Percentiles rank a stretch among this genome's conserved stretches.
Conservation (phyloP, 805 yeast species). For the Candida boleticola region DNA sequence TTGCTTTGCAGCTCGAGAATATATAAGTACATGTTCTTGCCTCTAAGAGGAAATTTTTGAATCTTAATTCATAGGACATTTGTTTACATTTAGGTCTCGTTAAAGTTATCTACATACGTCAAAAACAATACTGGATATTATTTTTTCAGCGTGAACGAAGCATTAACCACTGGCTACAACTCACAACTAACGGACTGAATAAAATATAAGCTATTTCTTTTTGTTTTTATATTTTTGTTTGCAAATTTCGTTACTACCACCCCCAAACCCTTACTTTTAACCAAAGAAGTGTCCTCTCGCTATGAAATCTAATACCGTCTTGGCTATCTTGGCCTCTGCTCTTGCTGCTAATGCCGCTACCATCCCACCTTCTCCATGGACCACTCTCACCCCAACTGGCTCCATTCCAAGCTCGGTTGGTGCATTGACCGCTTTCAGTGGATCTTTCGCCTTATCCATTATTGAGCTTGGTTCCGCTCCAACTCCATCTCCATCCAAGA, state of each 20-base stretch:
- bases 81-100: too few species aligned
- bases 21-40: background rate
- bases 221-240: background rate
- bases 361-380: constrained; percentile 26
- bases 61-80: background rate
- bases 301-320: constrained; percentile 10
- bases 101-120: background rate
- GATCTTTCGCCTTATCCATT: constrained; percentile 32
- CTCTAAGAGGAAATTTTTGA: background rate
- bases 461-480: constrained; percentile 17
- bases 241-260: too few species aligned
- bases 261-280: too few species aligned
- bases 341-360: constrained; percentile 19
- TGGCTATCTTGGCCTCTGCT: constrained; percentile 11
- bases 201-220: background rate
- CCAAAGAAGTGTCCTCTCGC: too few species aligned
- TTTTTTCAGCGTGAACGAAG: too few species aligned
- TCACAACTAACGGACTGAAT: background rate
- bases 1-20: too few species aligned
- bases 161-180: background rate
- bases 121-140: too few species aligned
- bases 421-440: constrained; percentile 25
- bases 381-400: constrained; percentile 29
- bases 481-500: constrained; percentile 5
- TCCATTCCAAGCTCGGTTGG: constrained; percentile 19